These are phyloP conservation scores for Achaetomiella virescens DNA, from an alignment of 495 filamentous ascomycete species.

Conservation along the genomic window DNA sequence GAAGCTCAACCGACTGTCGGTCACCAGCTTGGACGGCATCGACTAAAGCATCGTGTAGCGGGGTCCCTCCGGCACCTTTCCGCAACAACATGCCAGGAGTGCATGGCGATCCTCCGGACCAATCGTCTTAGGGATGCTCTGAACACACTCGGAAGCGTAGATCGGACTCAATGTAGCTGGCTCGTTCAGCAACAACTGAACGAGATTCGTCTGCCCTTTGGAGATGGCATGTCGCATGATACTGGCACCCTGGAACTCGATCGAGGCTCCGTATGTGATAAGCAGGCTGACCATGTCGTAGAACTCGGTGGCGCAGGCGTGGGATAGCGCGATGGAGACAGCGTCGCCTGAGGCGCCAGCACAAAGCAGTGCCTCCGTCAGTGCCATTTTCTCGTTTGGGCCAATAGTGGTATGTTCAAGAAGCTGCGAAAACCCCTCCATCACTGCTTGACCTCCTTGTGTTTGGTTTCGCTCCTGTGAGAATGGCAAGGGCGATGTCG, in stretches of 20 bases:
- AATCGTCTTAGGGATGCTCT: slow-evolving; percentile 37
- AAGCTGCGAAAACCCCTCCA: slow-evolving; percentile 35
- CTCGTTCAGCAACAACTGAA: slow-evolving; percentile 35
- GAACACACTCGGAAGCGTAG: slow-evolving; percentile 40
- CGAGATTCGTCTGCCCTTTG: slow-evolving; percentile 33
- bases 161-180: slow-evolving; percentile 28
- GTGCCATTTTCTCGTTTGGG: slow-evolving; percentile 37
- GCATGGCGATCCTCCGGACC: slow-evolving; percentile 36
- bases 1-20: slow-evolving; percentile 32
- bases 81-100: slow-evolving; percentile 33
- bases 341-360: slow-evolving; percentile 39
- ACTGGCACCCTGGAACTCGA: slow-evolving; percentile 39
- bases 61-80: slow-evolving; percentile 35
- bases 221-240: slow-evolving; percentile 33
- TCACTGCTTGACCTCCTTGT: slow-evolving; percentile 30
- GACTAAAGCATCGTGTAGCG: slow-evolving; percentile 36
- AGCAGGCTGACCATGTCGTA: slow-evolving; percentile 44
- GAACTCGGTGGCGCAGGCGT: slow-evolving; percentile 34
- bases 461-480: slow-evolving; percentile 38
- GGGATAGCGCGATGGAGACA: slow-evolving; percentile 32
- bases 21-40: slow-evolving; percentile 37
- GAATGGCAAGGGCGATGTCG: slow-evolving; percentile 40
- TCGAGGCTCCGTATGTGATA: slow-evolving; percentile 38
- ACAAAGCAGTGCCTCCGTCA: slow-evolving; percentile 42
- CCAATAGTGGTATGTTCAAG: slow-evolving; percentile 34